Base-by-base conservation (phyloP, 768 basidiomycete genomes). In the Trametes gibbosa region DNA sequence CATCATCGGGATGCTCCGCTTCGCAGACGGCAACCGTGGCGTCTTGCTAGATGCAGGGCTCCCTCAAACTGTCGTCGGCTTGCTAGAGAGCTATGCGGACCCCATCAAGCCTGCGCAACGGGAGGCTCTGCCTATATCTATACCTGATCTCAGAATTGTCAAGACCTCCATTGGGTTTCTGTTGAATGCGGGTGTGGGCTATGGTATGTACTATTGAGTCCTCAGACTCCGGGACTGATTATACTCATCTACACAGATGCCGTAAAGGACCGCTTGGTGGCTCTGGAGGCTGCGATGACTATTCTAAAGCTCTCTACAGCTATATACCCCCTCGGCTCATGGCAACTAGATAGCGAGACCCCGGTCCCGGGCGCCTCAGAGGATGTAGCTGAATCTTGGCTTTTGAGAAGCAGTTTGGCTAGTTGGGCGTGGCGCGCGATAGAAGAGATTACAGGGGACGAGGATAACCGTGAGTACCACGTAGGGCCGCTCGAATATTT, bases 361-460 rank as follows among this genome's bases (percentile, higher is more conserved):
- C 45, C 63, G 6, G 25, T 19, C 19, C 51, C 60, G 17, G 59
- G 53, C 12, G 27, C 71, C 14, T 63, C 68, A 1, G 72, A 70
- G n/a, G 70, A 67, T 58, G 21, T 61, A 72, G 42, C 72, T 74
- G 87, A 90, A 62, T 76, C 81, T 46, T 93, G 90, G 90, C 76
- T 68, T 24, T 69, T 88, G 46, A 83, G 91, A 19, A 80, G 76
- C 53, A 80, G 80, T 8, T 75, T 92, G 27, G 84, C 87, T 2
- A 82, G 79, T 45, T 93, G 91, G 91, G 80, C 84, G 41, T 92
- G 90, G 89, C 79, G 85, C 64, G 79, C 83, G 2, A 81, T 91
- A n/a, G 79, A 82, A 6, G 87, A 87, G 66, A 79, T 91, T 46
- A 84, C 83, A 69, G 86, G 89, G 50, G 87, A 90, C 58, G 64